Evolutionary conservation across 2,329 filamentous ascomycete genomes (phyloP), one percentile per base, ranked within the genome.

Genomic region (Microascus cirrosus): DNA sequence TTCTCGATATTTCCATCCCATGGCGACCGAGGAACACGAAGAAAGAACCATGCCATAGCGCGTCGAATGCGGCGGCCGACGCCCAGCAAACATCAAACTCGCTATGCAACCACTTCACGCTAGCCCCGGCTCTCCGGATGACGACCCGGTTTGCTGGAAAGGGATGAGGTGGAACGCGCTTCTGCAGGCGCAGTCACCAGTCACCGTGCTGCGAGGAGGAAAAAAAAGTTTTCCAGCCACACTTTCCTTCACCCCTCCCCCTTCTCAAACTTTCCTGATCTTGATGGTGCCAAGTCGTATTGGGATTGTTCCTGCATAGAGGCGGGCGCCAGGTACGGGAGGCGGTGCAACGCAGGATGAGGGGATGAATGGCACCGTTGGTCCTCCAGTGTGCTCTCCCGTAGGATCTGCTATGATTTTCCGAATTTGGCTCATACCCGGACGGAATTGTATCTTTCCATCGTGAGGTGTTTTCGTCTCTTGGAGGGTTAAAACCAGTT

Each of bases 141-240:
- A 18, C 8, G 55, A 56, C 39, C 55, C 55, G 55, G 55, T 56
- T 56, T 56, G 55, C 55, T 56, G 55, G 55, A 28, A 56, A 34
- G 54, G 10, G 24, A 20, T 24, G 18, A 42, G 36, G 36, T 13
- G 36, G 36, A 15, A n/a, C 45, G 20, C 45, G 22, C 45, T 50
- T 20, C 45, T 50, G 45, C 45, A 22, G 45, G 45, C 45, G n/a
- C 45, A 24, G 22, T 50, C 45, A 50, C 45, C 45, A 50, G 22
- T 50, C 45, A 50, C 45, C 45, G 20, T 42, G 13, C 36, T 42
- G 28, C 28, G 13, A n/a, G 13, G 36, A 4, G 13, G 36, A 12
- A 42, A 42, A 42, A 42, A 42, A 42, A 13, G 18, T 24, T 22
- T 20, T 24, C 45, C 5, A 22, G n/a, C n/a, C n/a, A 24, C 45